phyloP scores from a whole-genome alignment of 2,329 filamentous ascomycete genomes.

The Colletotrichum navitas region DNA sequence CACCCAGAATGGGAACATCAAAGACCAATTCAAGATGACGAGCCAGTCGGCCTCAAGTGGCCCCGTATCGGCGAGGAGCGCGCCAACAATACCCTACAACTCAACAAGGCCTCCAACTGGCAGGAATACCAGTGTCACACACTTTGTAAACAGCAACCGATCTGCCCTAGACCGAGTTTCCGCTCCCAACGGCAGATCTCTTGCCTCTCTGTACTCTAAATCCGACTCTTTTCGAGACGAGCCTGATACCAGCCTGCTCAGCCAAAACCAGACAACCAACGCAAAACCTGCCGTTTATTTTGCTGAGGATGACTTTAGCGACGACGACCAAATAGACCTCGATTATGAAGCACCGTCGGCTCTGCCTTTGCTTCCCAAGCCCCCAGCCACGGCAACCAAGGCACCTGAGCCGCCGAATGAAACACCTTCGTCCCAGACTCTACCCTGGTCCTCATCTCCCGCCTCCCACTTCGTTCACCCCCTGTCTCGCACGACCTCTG shows the following conservation, averaged over 20 bases:
- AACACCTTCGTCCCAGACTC: constrained; percentile 44
- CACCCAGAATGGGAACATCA: constrained; percentile 60
- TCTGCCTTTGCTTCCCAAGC: constrained; percentile 52
- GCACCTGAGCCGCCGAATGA: constrained; percentile 30
- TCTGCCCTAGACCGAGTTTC: constrained; percentile 23
- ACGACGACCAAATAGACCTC: constrained; percentile 81
- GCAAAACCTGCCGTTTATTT: constrained; percentile 65
- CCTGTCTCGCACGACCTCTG: constrained; percentile 43
- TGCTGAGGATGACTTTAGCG: constrained; percentile 87
- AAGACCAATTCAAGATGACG: constrained; percentile 61
- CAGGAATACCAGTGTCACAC: constrained; percentile 34
- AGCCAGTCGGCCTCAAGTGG: constrained; percentile 51
- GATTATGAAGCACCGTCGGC: constrained; percentile 73
- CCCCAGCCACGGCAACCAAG: constrained; percentile 48
- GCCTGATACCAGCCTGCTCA: constrained; percentile 42
- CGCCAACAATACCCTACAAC: constrained; percentile 34
- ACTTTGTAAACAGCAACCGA: constrained; percentile 44
- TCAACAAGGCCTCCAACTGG: constrained; percentile 24
- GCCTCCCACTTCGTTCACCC: constrained; percentile 61
- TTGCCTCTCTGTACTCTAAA: constrained; percentile 59
- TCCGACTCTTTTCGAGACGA: constrained; percentile 63
- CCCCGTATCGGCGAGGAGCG: constrained; percentile 57
- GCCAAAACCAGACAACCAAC: constrained; percentile 44
- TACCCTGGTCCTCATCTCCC: constrained; percentile 82
- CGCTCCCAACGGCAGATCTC: constrained; percentile 23